Evolutionary conservation across 2,329 filamentous ascomycete species (phyloP).

Genomic region (Diaporthe sp.): DNA sequence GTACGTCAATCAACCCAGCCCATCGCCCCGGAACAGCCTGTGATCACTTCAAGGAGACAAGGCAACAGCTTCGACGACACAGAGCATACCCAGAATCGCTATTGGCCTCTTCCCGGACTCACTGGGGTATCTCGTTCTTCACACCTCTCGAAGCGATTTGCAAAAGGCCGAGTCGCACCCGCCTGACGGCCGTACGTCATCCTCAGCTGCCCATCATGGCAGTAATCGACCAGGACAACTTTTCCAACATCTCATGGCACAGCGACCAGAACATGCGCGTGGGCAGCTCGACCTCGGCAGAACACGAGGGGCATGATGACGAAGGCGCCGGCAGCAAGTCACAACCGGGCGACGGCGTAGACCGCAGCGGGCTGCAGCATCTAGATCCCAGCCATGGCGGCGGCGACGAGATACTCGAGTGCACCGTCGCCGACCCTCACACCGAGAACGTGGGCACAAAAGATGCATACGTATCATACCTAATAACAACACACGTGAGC

Average conservation of each 20-base stretch:
- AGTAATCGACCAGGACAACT: conserved; percentile 75
- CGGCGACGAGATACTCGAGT: conserved; percentile 84
- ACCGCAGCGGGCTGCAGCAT: conserved; percentile 63
- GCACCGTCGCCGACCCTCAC: conserved; percentile 84
- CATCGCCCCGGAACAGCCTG: not conserved
- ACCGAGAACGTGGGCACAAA: conserved; percentile 98
- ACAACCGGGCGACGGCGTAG: conserved; percentile 56
- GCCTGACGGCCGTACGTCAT: conserved; percentile 10
- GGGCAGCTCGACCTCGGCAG: conserved; percentile 48
- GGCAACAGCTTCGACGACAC: not conserved
- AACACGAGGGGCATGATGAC: conserved; percentile 35
- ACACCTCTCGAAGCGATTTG: not conserved
- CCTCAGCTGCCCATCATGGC: conserved; percentile 52
- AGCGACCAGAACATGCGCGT: conserved; percentile 69
- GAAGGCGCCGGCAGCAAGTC: conserved; percentile 49
- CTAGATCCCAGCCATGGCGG: conserved; percentile 75
- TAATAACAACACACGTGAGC: conserved; percentile 88
- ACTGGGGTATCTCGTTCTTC: not conserved
- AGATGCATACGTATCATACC: conserved; percentile 95
- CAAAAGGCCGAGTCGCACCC: not conserved
- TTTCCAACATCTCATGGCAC: conserved; percentile 86
- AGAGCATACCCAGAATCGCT: conserved; percentile 5
- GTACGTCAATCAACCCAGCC: conserved; percentile 23
- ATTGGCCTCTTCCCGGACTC: not conserved
- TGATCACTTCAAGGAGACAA: not conserved